Percentiles rank a stretch among this genome's conserved stretches.
These are phyloP conservation scores for Angophora floribunda DNA, from an alignment of 345 rosid species.

Conservation along the genomic window DNA sequence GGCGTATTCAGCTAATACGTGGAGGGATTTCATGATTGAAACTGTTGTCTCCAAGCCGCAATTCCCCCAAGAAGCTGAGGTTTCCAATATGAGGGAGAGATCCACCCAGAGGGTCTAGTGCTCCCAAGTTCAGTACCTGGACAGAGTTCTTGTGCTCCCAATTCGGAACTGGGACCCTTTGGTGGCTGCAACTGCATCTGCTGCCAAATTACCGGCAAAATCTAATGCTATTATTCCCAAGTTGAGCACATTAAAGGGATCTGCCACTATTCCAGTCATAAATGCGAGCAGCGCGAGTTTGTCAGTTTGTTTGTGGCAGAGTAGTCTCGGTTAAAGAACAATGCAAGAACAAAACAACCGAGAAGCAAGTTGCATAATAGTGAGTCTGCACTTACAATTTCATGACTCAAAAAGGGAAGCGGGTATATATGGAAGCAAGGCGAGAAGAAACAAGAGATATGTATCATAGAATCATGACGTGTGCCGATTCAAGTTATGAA, in stretches of 20 bases:
- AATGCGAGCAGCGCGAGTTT: background rate
- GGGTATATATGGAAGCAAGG: background rate
- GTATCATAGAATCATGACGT: background rate
- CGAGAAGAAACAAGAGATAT: background rate
- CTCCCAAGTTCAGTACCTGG: background rate
- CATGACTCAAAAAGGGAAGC: background rate
- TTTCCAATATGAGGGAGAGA: background rate
- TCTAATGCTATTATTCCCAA: background rate
- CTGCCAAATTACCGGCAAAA: background rate
- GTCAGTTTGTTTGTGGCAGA: background rate
- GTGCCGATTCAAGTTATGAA: background rate
- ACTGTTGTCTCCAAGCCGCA: background rate
- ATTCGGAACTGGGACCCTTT: background rate
- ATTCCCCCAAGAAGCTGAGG: background rate
- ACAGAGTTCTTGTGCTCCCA: background rate
- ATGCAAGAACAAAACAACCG: background rate
- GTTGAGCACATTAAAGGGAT: background rate
- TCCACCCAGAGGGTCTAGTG: background rate
- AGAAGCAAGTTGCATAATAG: background rate
- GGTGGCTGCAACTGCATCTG: background rate
- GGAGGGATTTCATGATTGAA: background rate
- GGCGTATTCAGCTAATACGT: too few relatives aligned
- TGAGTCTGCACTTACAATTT: background rate
- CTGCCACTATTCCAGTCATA: rapidly evolving
- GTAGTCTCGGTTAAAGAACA: background rate